These are phyloP conservation scores for Backusella westeae DNA, from an alignment of 192 early-diverging fungal species.

Conservation along the genomic window DNA sequence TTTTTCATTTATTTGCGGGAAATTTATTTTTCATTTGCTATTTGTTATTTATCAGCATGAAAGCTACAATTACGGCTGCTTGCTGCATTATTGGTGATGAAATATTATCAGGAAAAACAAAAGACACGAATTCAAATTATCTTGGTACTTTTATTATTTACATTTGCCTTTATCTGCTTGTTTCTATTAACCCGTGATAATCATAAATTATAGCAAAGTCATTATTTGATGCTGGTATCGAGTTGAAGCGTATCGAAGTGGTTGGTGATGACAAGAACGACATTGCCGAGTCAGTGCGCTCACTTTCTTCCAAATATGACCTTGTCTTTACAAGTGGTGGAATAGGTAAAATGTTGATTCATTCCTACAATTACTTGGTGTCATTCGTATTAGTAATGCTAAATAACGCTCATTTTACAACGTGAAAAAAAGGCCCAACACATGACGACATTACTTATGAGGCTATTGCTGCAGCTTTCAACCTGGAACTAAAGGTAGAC, in stretches of 20 bases:
- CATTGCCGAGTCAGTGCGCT: slow-evolving; percentile 41
- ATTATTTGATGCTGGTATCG: slow-evolving; percentile 60
- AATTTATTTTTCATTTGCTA: background rate
- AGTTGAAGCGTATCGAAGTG: slow-evolving; percentile 54
- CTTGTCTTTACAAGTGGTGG: slow-evolving; percentile 75
- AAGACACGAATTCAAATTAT: slow-evolving; percentile 57
- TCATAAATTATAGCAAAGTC: slow-evolving; percentile 38
- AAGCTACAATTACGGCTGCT: slow-evolving; percentile 16
- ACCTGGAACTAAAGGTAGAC: slow-evolving; percentile 45
- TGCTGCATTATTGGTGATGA: slow-evolving; percentile 55
- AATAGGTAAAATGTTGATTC: slow-evolving; percentile 45
- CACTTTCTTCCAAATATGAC: slow-evolving; percentile 44
- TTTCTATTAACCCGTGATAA: background rate
- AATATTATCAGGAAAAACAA: slow-evolving; percentile 68
- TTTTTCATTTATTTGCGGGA: too few species aligned
- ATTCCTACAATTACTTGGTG: too few species aligned
- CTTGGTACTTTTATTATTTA: slow-evolving; percentile 35
- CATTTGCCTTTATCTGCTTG: background rate
- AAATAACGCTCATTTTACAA: background rate
- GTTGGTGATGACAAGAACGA: slow-evolving; percentile 48
- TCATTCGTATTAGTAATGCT: background rate
- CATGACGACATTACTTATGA: slow-evolving; percentile 72
- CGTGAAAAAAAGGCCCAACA: slow-evolving; percentile 41
- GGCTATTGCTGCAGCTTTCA: slow-evolving; percentile 62
- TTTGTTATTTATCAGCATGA: background rate